Evolutionary conservation across 2,329 filamentous ascomycete genomes (phyloP), one percentile per base, ranked within the genome.

Genomic region (Escovopsis sp.): DNA sequence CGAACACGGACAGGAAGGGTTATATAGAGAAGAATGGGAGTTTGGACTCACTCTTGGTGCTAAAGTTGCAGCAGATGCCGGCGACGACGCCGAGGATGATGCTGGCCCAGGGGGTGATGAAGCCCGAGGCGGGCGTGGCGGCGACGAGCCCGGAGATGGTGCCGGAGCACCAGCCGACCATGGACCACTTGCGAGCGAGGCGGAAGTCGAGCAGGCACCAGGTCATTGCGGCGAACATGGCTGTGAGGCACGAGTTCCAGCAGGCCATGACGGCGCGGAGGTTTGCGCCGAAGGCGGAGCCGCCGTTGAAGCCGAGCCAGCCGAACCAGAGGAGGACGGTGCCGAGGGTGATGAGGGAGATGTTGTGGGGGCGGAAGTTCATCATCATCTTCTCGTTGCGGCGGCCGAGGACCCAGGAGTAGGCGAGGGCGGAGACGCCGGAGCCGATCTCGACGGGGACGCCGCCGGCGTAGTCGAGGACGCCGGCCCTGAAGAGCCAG

Each of bases 311-410:
- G 43, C 88, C 91, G 50, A 98, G 73, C 91, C 91, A 98, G 57
- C 91, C 91, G 57, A 96, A 96, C 88, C 88, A 96, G 44, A 98
- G 85, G 55, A 98, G 76, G 50, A 94, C 76, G 4, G 91, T 96
- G 49, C 91, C 91, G 53, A 96, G 81, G 1, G 91, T 88, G 65
- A 98, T 94, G 57, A 96, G 76, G 6, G 88, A 94, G 51, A 96
- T 91, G 69, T 98, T 98, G 73, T 98, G 91, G 15, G 91, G 91
- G 52, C 91, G 85, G 76, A 96, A 96, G 75, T 96, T 96, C 66
- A 95, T 77, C 85, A 96, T 95, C 87, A 96, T 95, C 70, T 87
- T 91, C 70, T 96, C 89, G 68, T 95, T 91, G 52, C 91, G 86
- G 57, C 87, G 85, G 52, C 91, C 91, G 47, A 98, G 83, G 33